A percentile compares a stretch with the other conserved stretches of the same genome.
These are phyloP conservation scores for Fusarium austroafricanum DNA, from an alignment of 2,329 filamentous ascomycete species.

Conservation along the genomic window DNA sequence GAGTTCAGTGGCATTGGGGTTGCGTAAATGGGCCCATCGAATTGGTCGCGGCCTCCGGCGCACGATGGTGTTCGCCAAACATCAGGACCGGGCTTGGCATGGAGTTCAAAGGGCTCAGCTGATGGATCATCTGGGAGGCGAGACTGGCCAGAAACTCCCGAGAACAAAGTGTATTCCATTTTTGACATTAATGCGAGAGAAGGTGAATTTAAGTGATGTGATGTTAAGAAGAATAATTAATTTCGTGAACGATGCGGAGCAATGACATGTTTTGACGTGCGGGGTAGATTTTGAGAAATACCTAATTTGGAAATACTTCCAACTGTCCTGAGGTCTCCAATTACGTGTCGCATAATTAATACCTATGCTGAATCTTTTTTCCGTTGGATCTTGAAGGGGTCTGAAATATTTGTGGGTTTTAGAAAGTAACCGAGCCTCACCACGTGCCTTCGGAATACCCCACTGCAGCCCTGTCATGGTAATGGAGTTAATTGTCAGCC, in stretches of 20 bases:
- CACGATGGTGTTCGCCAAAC: conserved; percentile 7
- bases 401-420: too few relatives aligned
- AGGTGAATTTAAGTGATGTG: background rate
- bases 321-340: too few relatives aligned
- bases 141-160: background rate
- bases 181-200: background rate
- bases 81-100: background rate
- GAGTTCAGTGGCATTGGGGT: background rate
- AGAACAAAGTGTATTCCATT: background rate
- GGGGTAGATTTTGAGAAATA: background rate
- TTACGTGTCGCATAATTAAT: too few relatives aligned
- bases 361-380: too few relatives aligned
- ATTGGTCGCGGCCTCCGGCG: conserved; percentile 11
- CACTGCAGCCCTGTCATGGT: too few relatives aligned
- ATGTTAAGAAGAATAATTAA: too few relatives aligned
- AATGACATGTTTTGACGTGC: background rate
- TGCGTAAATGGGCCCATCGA: conserved; percentile 1
- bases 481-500: too few relatives aligned
- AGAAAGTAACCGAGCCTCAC: too few relatives aligned
- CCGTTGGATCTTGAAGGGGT: too few relatives aligned
- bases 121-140: background rate
- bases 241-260: background rate
- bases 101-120: background rate
- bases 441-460: too few relatives aligned
- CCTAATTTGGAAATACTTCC: too few relatives aligned